Evolutionary conservation across 345 rosid species (phyloP), one percentile per base, ranked within the genome.

Genomic region (Gossypium anomalum): DNA sequence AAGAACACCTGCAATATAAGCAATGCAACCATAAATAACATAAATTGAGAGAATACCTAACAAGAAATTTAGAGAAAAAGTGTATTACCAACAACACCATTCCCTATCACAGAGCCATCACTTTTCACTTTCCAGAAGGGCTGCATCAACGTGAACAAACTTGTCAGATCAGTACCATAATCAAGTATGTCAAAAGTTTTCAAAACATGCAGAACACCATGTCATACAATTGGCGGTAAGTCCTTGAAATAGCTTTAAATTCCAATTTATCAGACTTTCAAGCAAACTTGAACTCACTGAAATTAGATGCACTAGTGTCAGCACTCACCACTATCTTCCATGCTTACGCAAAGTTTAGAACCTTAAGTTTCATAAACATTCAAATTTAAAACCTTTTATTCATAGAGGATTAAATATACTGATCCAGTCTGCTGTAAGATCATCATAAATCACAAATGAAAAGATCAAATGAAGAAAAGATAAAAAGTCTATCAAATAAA

Each of bases 41-140:
- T 47, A 70, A 73, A 61, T 29, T 59, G 64, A 44, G 41, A 65
- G 57, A 75, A 48, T 47, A 74, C 45, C 73, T 59, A 59, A 59
- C 75, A 66, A 70, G 25, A 75, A 78, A 48, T 47, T 16, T 56
- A 43, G 80, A 72, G 76, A 75, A 75, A 71, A 74, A 61, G 57
- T 56, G 34, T 29, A 64, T 70, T 90, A 93, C 99, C 99, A 71
- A 91, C 91, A 81, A 89, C 94, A 15, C 97, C 97, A 15, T 75
- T 48, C 80, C 97, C 99, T 79, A 2, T 75, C 34, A 81, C 20
- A 72, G 83, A 16, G 78, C 90, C 92, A 38, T 83, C 88, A 73
- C 70, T 10, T 4, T 81, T 85, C 70, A 94, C 98, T 82, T 89
- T 91, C 98, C 98, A 94, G 84, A 87, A 94, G 63, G 98, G 98